phyloP scores from a whole-genome alignment of 2,329 filamentous ascomycete genomes.

The Dactylonectria estremocensis region DNA sequence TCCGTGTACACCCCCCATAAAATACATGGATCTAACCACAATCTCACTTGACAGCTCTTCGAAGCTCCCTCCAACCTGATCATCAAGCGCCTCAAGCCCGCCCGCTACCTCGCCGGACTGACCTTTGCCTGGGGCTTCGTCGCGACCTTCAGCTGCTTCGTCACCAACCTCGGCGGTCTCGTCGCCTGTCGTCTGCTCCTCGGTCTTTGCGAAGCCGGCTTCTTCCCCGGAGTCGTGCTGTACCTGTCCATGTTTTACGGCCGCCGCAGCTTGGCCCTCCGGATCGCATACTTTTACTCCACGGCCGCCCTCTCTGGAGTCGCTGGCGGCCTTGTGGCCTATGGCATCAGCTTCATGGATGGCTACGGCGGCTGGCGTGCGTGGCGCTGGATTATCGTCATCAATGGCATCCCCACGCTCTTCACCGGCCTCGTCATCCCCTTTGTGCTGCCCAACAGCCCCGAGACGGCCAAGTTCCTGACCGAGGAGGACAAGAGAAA shows the following conservation, averaged over 20 bases:
- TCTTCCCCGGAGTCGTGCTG: slow-evolving; percentile 66
- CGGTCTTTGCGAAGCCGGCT: slow-evolving; percentile 62
- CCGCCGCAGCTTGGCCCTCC: slow-evolving; percentile 72
- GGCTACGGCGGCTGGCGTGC: slow-evolving; percentile 69
- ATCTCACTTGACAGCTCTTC: slow-evolving; percentile 46
- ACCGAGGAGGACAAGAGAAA: slow-evolving; percentile 57
- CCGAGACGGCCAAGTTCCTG: slow-evolving; percentile 64
- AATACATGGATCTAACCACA: neutral
- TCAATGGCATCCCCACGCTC: slow-evolving; percentile 64
- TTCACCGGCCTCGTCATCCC: slow-evolving; percentile 68
- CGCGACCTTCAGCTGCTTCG: slow-evolving; percentile 60
- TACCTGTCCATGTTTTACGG: slow-evolving; percentile 76
- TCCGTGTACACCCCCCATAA: accelerated
- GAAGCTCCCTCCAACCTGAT: slow-evolving; percentile 59
- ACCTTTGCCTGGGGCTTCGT: slow-evolving; percentile 63
- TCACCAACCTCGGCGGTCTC: slow-evolving; percentile 62
- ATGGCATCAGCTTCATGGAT: slow-evolving; percentile 75
- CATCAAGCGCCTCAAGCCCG: slow-evolving; percentile 55
- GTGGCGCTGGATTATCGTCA: slow-evolving; percentile 78
- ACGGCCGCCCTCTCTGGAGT: slow-evolving; percentile 74
- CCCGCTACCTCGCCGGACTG: slow-evolving; percentile 65
- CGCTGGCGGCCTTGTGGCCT: slow-evolving; percentile 76
- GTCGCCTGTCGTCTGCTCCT: slow-evolving; percentile 59
- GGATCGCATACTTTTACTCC: slow-evolving; percentile 75
- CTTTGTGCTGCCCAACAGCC: slow-evolving; percentile 72